These are phyloP conservation scores for Patellifolia procumbens DNA, from an alignment of 179 eudicot species.

Conservation along the genomic window DNA sequence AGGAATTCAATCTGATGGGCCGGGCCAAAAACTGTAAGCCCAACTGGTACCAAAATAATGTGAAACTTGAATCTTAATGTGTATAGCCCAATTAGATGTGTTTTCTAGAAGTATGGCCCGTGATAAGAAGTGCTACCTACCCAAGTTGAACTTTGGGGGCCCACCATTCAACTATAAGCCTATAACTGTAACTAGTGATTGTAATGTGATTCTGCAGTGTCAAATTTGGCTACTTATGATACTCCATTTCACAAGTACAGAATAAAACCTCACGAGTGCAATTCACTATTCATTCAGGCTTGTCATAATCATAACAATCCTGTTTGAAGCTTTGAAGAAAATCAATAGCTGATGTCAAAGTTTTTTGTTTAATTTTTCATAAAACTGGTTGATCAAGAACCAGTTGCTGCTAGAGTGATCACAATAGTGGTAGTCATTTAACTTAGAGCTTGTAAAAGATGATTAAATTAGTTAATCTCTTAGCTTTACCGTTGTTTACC, in stretches of 20 bases:
- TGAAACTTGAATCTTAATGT: not conserved
- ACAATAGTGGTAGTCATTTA: constrained; percentile 6
- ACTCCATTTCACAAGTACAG: constrained; percentile 22
- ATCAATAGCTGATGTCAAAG: constrained; percentile 19
- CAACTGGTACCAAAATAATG: not conserved
- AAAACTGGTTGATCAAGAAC: not conserved
- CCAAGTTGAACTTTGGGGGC: not conserved
- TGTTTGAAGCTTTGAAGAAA: constrained; percentile 18
- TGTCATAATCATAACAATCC: constrained; percentile 17
- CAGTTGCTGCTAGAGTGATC: not conserved
- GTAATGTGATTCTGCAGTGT: constrained; percentile 21
- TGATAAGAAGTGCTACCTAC: not conserved
- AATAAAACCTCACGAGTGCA: constrained; percentile 10
- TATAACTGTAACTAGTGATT: constrained; percentile 16
- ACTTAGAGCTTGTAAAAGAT: not conserved
- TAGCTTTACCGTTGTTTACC: constrained; percentile 15
- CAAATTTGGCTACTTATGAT: constrained; percentile 13
- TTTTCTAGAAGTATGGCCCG: not conserved
- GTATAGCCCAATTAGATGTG: not conserved
- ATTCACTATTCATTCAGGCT: no score
- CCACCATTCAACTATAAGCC: constrained; percentile 32
- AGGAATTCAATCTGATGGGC: constrained; percentile 12
- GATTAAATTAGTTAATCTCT: not conserved
- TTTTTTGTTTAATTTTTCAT: constrained; percentile 1
- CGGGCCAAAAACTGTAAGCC: not conserved